Evolutionary conservation across 2,329 filamentous ascomycete species (phyloP).

Genomic region (Sclerotiophoma versabilis): DNA sequence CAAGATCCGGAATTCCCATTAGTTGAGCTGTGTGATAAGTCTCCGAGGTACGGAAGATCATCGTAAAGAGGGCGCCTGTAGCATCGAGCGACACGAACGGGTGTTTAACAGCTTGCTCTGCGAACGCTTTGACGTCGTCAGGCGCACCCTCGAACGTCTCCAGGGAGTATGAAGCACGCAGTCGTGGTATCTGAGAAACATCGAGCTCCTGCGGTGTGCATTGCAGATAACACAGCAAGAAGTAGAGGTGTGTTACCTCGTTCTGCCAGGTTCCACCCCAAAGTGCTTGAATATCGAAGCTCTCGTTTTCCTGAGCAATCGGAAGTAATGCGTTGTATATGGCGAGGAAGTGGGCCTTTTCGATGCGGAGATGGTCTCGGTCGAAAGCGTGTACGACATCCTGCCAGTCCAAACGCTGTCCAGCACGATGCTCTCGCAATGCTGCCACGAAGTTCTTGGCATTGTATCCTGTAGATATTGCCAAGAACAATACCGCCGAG

Average conservation of each 20-base stretch:
- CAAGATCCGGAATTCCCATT: conserved; percentile 65
- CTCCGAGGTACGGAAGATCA: conserved; percentile 66
- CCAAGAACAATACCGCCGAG: conserved; percentile 76
- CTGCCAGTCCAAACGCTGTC: conserved; percentile 67
- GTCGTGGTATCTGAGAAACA: conserved; percentile 80
- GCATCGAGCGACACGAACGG: conserved; percentile 89
- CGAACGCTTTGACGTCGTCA: conserved; percentile 65
- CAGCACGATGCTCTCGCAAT: conserved; percentile 62
- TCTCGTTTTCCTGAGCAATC: conserved; percentile 67
- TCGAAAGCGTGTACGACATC: conserved; percentile 82
- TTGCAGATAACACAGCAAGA: conserved; percentile 85
- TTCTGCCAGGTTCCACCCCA: conserved; percentile 92
- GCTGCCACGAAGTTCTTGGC: conserved; percentile 71
- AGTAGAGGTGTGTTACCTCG: conserved; percentile 88
- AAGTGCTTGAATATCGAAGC: conserved; percentile 83
- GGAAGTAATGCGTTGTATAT: conserved; percentile 81
- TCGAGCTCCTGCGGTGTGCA: conserved; percentile 79
- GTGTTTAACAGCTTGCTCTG: conserved; percentile 76
- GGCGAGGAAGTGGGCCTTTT: conserved; percentile 78
- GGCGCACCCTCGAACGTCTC: conserved; percentile 69
- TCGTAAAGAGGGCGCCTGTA: conserved; percentile 70
- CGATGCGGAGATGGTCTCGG: conserved; percentile 76
- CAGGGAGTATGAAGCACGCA: conserved; percentile 77
- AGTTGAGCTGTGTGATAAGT: conserved; percentile 64
- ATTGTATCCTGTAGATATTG: conserved; percentile 68